Conservation (phyloP, 768 basidiomycete species). For the Terana coerulea region DNA sequence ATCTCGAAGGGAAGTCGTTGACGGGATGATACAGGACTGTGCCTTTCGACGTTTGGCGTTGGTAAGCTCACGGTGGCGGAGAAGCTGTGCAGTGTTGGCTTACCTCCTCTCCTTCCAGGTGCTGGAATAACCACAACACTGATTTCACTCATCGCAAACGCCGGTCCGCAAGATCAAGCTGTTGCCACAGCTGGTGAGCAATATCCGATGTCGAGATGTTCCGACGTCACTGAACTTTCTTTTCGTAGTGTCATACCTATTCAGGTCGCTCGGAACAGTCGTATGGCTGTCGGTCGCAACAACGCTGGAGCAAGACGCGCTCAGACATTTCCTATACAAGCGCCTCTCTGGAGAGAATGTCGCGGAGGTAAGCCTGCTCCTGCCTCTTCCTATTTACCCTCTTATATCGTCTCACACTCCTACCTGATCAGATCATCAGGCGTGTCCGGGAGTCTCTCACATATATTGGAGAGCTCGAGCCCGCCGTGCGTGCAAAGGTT, state of each 20-base stretch:
- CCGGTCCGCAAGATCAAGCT: constrained; percentile 57
- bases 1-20: not conserved
- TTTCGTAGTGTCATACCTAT: constrained; percentile 55
- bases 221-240: not conserved
- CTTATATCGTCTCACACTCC: not conserved
- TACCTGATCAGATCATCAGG: constrained; percentile 25
- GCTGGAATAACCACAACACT: constrained; percentile 52
- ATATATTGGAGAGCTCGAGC: constrained; percentile 30
- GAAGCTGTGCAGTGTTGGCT: not conserved
- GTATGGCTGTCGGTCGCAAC: constrained; percentile 54
- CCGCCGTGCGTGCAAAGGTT: constrained; percentile 25
- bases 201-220: not conserved
- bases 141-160: constrained; percentile 60
- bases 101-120: constrained; percentile 33
- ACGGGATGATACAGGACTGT: constrained; percentile 15
- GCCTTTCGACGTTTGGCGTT: constrained; percentile 19
- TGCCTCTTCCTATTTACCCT: no score
- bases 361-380: constrained; percentile 51
- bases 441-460: constrained; percentile 31
- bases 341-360: constrained; percentile 37
- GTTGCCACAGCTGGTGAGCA: constrained; percentile 57
- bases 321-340: constrained; percentile 40
- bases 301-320: constrained; percentile 49
- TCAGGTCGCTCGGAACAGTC: constrained; percentile 59
- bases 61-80: no score